Evolutionary conservation across 2,329 filamentous ascomycete species (phyloP).

Genomic region (Colletotrichum graminicola): DNA sequence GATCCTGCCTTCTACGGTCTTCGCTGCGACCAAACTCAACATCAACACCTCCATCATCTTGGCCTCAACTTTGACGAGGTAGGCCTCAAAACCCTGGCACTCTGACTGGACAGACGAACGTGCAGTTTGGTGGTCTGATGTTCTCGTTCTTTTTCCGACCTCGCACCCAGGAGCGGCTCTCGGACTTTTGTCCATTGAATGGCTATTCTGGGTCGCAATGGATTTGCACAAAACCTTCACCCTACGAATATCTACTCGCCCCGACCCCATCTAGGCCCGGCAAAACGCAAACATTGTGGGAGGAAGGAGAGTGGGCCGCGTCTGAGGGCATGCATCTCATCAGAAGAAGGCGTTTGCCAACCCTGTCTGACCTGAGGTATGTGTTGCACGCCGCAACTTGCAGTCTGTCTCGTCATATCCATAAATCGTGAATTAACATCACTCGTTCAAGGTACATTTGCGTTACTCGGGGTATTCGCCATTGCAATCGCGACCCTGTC

Average conservation of each 20-base stretch:
- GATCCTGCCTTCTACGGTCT: slow-evolving; percentile 26
- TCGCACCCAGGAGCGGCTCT: slow-evolving; percentile 14
- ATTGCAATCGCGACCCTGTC: slow-evolving; percentile 9
- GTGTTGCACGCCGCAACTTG: not conserved
- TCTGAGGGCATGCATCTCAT: not conserved
- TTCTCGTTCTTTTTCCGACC: not conserved
- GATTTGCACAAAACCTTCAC: not conserved
- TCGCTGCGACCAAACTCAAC: slow-evolving; percentile 15
- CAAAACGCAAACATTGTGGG: not conserved
- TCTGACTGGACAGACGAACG: not conserved
- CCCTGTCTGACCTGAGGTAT: not conserved
- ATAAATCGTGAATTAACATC: not conserved
- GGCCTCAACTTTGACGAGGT: not conserved
- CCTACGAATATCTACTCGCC: not conserved
- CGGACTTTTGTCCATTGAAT: slow-evolving; percentile 1
- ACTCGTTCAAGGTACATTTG: slow-evolving; percentile 7
- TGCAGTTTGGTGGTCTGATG: slow-evolving; percentile 24
- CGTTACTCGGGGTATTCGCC: slow-evolving; percentile 20
- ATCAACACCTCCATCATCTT: not conserved
- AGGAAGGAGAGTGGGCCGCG: not conserved
- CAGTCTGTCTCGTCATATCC: slow-evolving; percentile 8
- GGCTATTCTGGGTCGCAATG: slow-evolving; percentile 2
- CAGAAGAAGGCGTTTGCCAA: not conserved
- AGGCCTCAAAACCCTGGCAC: not conserved
- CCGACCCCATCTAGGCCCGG: not conserved